Evolutionary conservation across 2,329 filamentous ascomycete species (phyloP), one percentile per base, ranked within the genome.

Genomic region (Colletotrichum spinosum): DNA sequence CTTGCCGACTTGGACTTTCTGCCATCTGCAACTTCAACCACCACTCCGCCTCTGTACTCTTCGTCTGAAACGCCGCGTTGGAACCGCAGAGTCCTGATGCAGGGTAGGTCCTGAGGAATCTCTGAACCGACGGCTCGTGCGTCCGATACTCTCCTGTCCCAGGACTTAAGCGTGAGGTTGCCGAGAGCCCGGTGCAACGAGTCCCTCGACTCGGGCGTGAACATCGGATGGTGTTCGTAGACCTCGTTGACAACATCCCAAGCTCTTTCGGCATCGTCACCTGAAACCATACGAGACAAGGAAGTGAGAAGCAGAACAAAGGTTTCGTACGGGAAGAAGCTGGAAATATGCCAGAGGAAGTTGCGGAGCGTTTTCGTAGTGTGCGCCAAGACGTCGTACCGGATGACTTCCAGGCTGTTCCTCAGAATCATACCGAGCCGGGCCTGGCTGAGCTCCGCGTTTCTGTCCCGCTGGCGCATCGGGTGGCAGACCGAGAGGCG

Each of bases 361-460:
- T 82, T 81, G 1, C 75, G 77, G 15, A 79, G 74, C 4, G 75
- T 73, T 65, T 81, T 75, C 2, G 77, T 71, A 25, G 78, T 71
- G 67, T 84, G 84, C 7, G 82, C 75, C 10, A 76, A 73, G 8
- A 81, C 72, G 55, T 81, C 80, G 66, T 84, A 79, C 68, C 86
- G 82, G 9, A 80, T 77, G n/a, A 80, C 76, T 37, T 80, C 77
- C 33, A 88, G 70, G 1, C 85, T 78, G 8, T 87, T 75, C 68
- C 83, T 83, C 77, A 88, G 87, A 3, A 87, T 73, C 58, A 84
- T 83, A 70, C 88, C 85, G 46, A 38, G 84, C 78, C n/a, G 79
- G 75, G 68, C 88, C 84, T 35, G 86, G 74, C 1, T 79, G 80
- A 51, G 17, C 6, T 15, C 35, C 8, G 10, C 11, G 10, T 38